These are phyloP conservation scores for Heterobasidion irregulare DNA, from an alignment of 1,284 basidiomycete species.

Conservation along the genomic window DNA sequence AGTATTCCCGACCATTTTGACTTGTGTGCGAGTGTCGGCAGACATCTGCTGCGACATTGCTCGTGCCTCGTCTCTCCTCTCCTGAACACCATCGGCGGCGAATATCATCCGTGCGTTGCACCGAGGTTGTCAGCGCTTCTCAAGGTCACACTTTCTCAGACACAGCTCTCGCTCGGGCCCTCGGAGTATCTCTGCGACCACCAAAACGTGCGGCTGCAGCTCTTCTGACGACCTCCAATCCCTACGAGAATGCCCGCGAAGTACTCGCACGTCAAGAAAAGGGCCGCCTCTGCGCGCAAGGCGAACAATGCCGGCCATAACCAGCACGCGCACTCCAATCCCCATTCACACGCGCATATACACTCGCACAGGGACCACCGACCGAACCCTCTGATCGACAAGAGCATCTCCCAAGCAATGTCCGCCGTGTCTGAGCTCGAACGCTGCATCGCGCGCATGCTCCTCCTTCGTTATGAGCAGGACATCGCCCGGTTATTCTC, in stretches of 20 bases:
- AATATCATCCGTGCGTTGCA: no score
- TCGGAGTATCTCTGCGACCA: no score
- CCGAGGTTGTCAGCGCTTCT: no score
- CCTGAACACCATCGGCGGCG: no score
- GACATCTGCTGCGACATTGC: no score
- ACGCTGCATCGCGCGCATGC: conserved; percentile 51
- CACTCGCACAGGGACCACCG: conserved; percentile 17
- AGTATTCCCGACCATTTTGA: no score
- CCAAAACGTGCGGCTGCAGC: not conserved
- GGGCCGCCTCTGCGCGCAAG: conserved; percentile 27
- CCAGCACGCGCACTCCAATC: conserved; percentile 23
- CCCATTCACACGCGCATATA: conserved; percentile 17
- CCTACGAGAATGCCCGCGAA: conserved; percentile 48
- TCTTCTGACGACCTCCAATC: not conserved
- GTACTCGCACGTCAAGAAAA: conserved; percentile 65
- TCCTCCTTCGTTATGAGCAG: conserved; percentile 58
- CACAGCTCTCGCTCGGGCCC: no score
- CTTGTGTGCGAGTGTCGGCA: no score
- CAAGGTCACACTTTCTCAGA: no score
- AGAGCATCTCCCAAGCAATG: conserved; percentile 41
- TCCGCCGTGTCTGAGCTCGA: conserved; percentile 52
- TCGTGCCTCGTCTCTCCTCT: no score
- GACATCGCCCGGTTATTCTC: conserved; percentile 65
- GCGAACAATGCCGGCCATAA: conserved; percentile 32
- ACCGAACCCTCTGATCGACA: conserved; percentile 42